These are phyloP conservation scores for Apiospora malaysiana DNA, from an alignment of 2,329 filamentous ascomycete genomes.

Conservation along the genomic window DNA sequence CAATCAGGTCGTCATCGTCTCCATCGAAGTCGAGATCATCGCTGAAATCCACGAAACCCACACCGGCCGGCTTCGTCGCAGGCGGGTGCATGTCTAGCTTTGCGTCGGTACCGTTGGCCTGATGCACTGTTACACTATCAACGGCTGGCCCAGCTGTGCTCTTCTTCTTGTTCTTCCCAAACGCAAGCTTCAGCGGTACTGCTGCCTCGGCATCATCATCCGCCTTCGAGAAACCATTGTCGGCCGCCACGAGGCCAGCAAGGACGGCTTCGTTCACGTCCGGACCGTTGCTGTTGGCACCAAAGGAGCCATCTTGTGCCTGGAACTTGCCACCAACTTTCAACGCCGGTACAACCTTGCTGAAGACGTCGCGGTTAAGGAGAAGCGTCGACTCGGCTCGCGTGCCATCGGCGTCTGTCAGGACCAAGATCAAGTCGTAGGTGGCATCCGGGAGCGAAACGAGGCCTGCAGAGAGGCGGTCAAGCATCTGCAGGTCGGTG, in stretches of 20 bases:
- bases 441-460: slow-evolving; percentile 76
- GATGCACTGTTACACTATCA: slow-evolving; percentile 38
- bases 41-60: slow-evolving; percentile 72
- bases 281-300: slow-evolving; percentile 43
- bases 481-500: slow-evolving; percentile 97
- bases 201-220: slow-evolving; percentile 63
- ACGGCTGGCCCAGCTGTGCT: slow-evolving; percentile 43
- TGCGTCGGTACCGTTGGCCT: slow-evolving; percentile 47
- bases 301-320: slow-evolving; percentile 71
- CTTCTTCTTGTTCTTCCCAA: slow-evolving; percentile 67
- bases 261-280: slow-evolving; percentile 82
- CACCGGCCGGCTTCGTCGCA: slow-evolving; percentile 56
- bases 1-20: slow-evolving; percentile 85
- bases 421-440: slow-evolving; percentile 85
- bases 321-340: slow-evolving; percentile 71
- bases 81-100: slow-evolving; percentile 42
- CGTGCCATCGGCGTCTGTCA: slow-evolving; percentile 77
- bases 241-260: slow-evolving; percentile 73
- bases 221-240: slow-evolving; percentile 75
- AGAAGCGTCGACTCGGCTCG: slow-evolving; percentile 68
- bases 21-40: slow-evolving; percentile 66
- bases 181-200: slow-evolving; percentile 62
- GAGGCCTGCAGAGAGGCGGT: slow-evolving; percentile 83
- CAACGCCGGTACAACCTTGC: slow-evolving; percentile 72
- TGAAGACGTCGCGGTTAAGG: slow-evolving; percentile 71